Evolutionary conservation across 2,329 filamentous ascomycete species (phyloP), one percentile per base, ranked within the genome.

Genomic region (Penicillium rolfsii): DNA sequence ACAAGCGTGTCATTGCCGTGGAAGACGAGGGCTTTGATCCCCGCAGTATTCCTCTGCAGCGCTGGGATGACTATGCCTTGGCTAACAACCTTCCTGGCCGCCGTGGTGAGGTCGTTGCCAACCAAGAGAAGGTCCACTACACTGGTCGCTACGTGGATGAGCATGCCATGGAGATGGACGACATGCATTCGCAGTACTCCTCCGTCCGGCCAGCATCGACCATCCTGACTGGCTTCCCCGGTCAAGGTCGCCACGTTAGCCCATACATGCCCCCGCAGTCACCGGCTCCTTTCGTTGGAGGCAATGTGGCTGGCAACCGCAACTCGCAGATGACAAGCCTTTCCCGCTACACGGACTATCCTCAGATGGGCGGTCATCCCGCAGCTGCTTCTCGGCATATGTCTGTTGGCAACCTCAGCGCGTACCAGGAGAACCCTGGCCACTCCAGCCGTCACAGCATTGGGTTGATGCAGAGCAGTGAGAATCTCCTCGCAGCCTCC

Each of bases 121-220:
- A 91, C 77, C 91, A 92, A 79, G 78, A 81, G 65, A 84, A 84
- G 67, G 70, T 74, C 57, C 81, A 80, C 62, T 84, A 59, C 14
- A 67, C 87, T 26, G 85, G 83, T 48, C 80, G 80, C 1, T 93
- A 91, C 70, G 86, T 89, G 43, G 90, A 94, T 64, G 87, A 89
- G 64, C 81, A 79, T n/a, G 96, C 93, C 72, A 75, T 81, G 74
- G 95, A 99, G 79, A 93, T 98, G 89, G 96, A 99, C 74, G 95
- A 99, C 76, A 96, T 98, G 84, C 93, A 92, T 76, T 97, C 93
- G 0, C 89, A 96, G 61, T 98, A 98, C 82, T 97, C 93, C 5
- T 96, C 93, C 0, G 91, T 93, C 62, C 89, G 94, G 84, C 82
- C 93, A 76, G 84, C 92, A 4, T 89, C 92, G 7, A 97, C 93